phyloP scores from a whole-genome alignment of 1,139 yeast genomes.

The Hyphopichia khmerensis region DNA sequence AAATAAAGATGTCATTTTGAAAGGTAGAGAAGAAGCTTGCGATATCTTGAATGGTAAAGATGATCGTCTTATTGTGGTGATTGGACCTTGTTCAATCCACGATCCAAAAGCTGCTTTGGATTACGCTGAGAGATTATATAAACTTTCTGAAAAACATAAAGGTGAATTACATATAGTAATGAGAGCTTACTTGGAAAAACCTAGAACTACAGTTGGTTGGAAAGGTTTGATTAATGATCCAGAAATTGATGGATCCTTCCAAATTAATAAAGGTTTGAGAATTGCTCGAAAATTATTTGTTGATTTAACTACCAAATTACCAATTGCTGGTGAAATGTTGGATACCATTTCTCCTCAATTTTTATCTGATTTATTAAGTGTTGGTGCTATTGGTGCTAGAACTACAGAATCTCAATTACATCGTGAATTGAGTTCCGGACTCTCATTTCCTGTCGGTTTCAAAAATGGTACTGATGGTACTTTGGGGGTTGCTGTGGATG shows the following conservation, averaged over 20 bases:
- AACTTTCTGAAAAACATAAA: slow-evolving; percentile 64
- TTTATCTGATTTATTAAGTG: slow-evolving; percentile 83
- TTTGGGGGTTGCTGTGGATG: slow-evolving; percentile 89
- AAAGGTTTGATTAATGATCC: slow-evolving; percentile 98
- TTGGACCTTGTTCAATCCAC: slow-evolving; percentile 94
- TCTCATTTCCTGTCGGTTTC: slow-evolving; percentile 97
- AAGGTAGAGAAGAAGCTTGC: slow-evolving; percentile 75
- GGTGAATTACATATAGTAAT: slow-evolving; percentile 81
- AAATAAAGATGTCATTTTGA: slow-evolving; percentile 66
- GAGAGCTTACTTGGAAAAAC: slow-evolving; percentile 98
- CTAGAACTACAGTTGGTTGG: slow-evolving; percentile 99
- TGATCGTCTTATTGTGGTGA: slow-evolving; percentile 84
- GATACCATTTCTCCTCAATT: slow-evolving; percentile 98
- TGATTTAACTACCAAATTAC: slow-evolving; percentile 75
- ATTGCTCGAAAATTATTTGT: slow-evolving; percentile 83
- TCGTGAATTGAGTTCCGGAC: slow-evolving; percentile 94
- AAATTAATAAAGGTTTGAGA: slow-evolving; percentile 92
- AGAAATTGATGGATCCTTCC: slow-evolving; percentile 86
- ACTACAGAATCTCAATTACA: slow-evolving; percentile 98
- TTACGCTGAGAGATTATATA: slow-evolving; percentile 71
- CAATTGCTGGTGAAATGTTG: slow-evolving; percentile 96
- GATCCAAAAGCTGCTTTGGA: slow-evolving; percentile 88
- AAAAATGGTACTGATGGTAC: slow-evolving; percentile 98
- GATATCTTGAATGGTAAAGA: slow-evolving; percentile 70
- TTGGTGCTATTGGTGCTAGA: slow-evolving; percentile 99